Conservation (phyloP, 805 yeast species). For the Helenozyma rhizophorensis region DNA sequence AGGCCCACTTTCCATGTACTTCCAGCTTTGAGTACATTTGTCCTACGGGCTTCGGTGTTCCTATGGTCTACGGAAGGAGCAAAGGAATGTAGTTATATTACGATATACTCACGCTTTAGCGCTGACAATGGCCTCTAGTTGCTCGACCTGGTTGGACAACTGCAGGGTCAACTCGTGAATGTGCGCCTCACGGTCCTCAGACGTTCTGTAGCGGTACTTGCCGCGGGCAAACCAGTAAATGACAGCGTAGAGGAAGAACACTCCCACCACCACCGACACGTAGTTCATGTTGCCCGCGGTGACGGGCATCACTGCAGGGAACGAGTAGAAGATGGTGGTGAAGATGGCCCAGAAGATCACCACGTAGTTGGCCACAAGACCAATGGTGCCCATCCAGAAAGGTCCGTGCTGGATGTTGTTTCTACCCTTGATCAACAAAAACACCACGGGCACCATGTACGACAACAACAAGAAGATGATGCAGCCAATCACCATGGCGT, state of each 20-base stretch:
- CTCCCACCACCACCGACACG: constrained; percentile 52
- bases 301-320: constrained; percentile 64
- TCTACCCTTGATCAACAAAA: constrained; percentile 47
- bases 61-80: background rate
- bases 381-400: constrained; percentile 59
- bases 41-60: too few species aligned
- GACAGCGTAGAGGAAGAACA: constrained; percentile 40
- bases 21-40: too few species aligned
- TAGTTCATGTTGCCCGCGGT: constrained; percentile 63
- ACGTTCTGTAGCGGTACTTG: constrained; percentile 15
- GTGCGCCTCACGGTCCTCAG: constrained; percentile 19
- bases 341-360: constrained; percentile 55
- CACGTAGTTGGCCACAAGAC: constrained; percentile 47
- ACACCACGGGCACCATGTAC: constrained; percentile 52
- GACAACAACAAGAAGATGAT: constrained; percentile 55
- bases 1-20: too few species aligned
- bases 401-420: constrained; percentile 56
- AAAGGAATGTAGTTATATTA: background rate
- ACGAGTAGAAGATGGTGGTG: constrained; percentile 55
- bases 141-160: constrained; percentile 21
- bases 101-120: too few species aligned
- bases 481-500: constrained; percentile 59
- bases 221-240: constrained; percentile 51
- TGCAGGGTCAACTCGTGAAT: constrained; percentile 19
- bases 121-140: constrained; percentile 14